Evolutionary conservation across 345 rosid genomes (phyloP).

Genomic region (Leavenworthia alabamica): DNA sequence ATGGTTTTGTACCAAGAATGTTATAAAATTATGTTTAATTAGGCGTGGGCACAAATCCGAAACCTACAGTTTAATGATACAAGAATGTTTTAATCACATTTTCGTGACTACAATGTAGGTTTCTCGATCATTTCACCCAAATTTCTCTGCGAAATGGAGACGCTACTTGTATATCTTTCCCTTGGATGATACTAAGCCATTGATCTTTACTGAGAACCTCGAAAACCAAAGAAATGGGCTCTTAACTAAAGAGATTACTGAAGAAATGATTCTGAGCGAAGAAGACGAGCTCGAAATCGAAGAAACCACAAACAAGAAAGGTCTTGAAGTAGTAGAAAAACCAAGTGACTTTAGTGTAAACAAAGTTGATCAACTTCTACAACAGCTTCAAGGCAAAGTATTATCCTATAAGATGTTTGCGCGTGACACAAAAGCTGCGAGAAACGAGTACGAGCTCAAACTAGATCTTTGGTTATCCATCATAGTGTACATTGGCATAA

Average conservation of each 20-base stretch:
- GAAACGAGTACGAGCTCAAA: conserved; percentile 61
- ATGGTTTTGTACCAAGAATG: too few species aligned
- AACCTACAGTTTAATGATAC: too few species aligned
- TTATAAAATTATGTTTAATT: too few species aligned
- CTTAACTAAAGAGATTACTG: conserved; percentile 21
- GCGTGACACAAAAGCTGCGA: conserved; percentile 89
- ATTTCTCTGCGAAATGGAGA: conserved; percentile 96
- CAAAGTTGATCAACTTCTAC: conserved; percentile 69
- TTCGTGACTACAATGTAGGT: conserved; percentile 38
- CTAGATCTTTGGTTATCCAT: not conserved
- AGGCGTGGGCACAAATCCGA: too few species aligned
- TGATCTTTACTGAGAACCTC: conserved; percentile 15
- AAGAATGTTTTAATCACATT: not conserved
- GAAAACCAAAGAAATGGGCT: conserved; percentile 31
- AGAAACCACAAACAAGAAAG: conserved; percentile 24
- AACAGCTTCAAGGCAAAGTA: conserved; percentile 70
- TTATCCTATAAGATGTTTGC: conserved; percentile 85
- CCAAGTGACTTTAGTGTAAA: conserved; percentile 49
- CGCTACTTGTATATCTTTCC: conserved; percentile 87
- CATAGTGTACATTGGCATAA: too few species aligned
- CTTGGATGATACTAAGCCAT: conserved; percentile 37
- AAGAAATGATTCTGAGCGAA: conserved; percentile 11
- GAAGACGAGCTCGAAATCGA: conserved; percentile 28
- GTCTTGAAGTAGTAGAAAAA: conserved; percentile 40
- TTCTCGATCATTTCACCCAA: conserved; percentile 83